These are phyloP conservation scores for Alternaria triticimaculans DNA, from an alignment of 2,329 filamentous ascomycete species.

Conservation along the genomic window DNA sequence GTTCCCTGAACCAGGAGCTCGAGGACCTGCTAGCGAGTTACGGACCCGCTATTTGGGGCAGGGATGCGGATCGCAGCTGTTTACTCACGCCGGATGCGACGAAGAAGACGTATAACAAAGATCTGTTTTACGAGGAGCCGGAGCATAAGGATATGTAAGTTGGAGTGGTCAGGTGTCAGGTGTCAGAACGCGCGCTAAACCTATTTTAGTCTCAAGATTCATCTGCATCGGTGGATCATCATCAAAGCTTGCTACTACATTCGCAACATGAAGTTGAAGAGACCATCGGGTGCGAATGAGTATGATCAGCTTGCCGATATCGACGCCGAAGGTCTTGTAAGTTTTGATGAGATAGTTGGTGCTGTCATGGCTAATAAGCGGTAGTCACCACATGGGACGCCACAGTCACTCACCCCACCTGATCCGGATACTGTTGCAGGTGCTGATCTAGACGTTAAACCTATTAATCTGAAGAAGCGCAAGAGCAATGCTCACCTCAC, in stretches of 20 bases:
- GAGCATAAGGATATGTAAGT: constrained; percentile 44
- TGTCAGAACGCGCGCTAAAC: constrained; percentile 16
- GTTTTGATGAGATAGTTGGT: constrained; percentile 5
- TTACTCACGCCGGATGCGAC: constrained; percentile 40
- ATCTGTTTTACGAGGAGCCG: constrained; percentile 41
- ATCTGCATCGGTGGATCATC: constrained; percentile 49
- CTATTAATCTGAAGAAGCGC: constrained; percentile 39
- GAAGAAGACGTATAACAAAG: constrained; percentile 46
- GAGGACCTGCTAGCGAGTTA: constrained; percentile 42
- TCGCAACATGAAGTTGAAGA: constrained; percentile 47
- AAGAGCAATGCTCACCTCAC: constrained; percentile 42
- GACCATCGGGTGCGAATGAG: constrained; percentile 38
- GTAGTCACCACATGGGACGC: constrained; percentile 41
- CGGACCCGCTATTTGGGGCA: constrained; percentile 46
- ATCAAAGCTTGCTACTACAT: constrained; percentile 50
- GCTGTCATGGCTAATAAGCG: constrained; percentile 16
- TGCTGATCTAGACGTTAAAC: constrained; percentile 31
- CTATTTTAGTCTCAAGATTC: constrained; percentile 40
- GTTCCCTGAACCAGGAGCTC: constrained; percentile 40
- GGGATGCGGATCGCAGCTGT: constrained; percentile 42
- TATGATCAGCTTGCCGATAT: constrained; percentile 41
- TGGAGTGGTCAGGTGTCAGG: constrained; percentile 3
- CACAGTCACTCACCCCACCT: constrained; percentile 36
- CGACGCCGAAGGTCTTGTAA: constrained; percentile 34
- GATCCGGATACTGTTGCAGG: constrained; percentile 25